A percentile compares a stretch with the other conserved stretches of the same genome.
phyloP scores from a whole-genome alignment of 306 rosid genomes.

The Delonix regia region DNA sequence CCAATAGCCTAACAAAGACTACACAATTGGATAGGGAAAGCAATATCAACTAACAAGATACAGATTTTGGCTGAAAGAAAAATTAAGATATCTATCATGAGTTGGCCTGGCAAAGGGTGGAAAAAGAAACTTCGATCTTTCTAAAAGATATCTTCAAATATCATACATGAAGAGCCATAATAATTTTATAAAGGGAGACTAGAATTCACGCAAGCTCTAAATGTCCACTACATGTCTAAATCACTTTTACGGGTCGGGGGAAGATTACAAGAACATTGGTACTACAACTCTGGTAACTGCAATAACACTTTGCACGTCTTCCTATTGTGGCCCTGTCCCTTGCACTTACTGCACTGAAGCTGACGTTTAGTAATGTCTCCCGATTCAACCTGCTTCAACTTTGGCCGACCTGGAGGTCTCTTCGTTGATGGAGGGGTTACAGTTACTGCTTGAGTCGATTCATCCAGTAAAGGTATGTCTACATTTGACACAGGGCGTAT shows the following conservation, averaged over 20 bases:
- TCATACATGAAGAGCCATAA: not conserved
- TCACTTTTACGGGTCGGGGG: not conserved
- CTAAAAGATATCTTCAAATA: not conserved
- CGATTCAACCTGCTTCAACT: slow-evolving; percentile 68
- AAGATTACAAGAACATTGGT: not conserved
- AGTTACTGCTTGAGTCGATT: slow-evolving; percentile 42
- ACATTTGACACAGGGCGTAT: slow-evolving; percentile 78
- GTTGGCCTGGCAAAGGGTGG: not conserved
- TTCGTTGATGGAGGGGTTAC: slow-evolving; percentile 94
- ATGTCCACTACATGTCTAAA: not conserved
- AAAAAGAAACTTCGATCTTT: not conserved
- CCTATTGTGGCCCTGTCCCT: slow-evolving; percentile 95
- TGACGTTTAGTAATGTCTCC: slow-evolving; percentile 81
- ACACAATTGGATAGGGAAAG: not conserved
- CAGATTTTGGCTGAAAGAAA: not conserved
- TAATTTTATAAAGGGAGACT: not conserved
- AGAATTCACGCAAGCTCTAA: not conserved
- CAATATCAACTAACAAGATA: not conserved
- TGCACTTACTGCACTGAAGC: slow-evolving; percentile 92
- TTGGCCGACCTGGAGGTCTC: slow-evolving; percentile 95
- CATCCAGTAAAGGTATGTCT: slow-evolving; percentile 57
- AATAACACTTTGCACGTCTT: slow-evolving; percentile 82
- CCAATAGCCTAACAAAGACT: not conserved
- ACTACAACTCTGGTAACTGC: slow-evolving; percentile 26
- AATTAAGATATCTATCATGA: not conserved